Percentiles rank a stretch among this genome's conserved stretches.
Evolutionary conservation across 345 rosid species (phyloP).

Genomic region (Hirschfeldia incana): DNA sequence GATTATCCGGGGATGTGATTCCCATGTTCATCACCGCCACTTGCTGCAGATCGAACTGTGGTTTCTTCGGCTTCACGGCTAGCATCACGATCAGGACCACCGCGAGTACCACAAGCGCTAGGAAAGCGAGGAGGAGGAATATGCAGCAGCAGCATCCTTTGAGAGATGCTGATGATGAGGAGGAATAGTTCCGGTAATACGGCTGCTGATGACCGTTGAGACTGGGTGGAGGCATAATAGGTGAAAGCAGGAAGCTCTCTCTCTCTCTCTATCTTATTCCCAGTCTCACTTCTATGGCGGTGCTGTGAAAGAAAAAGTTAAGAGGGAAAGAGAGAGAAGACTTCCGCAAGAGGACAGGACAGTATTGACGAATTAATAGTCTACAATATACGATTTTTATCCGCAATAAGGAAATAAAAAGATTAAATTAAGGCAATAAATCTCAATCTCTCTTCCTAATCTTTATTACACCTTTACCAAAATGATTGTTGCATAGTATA

Average conservation of each 20-base stretch:
- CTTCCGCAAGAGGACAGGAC: constrained; percentile 20
- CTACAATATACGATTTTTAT: constrained; percentile 5
- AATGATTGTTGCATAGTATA: not conserved
- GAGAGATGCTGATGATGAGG: constrained; percentile 77
- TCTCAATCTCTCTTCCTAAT: constrained; percentile 6
- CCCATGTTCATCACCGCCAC: constrained; percentile 94
- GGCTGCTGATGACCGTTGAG: constrained; percentile 38
- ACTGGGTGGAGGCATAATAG: constrained; percentile 22
- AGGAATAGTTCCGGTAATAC: constrained; percentile 49
- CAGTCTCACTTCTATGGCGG: constrained; percentile 31
- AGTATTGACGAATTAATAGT: constrained; percentile 18
- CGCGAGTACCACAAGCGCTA: constrained; percentile 72
- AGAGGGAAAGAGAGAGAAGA: constrained; percentile 11
- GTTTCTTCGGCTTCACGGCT: constrained; percentile 95
- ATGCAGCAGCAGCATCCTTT: constrained; percentile 99
- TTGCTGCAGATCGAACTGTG: constrained; percentile 98
- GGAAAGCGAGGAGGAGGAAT: constrained; percentile 81
- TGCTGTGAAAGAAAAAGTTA: not conserved
- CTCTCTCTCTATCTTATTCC: constrained; percentile 8
- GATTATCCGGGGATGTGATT: constrained; percentile 50
- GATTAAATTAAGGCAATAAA: constrained; percentile 1
- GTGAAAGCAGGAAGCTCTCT: constrained; percentile 29
- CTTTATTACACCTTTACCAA: not conserved
- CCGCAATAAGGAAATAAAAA: not conserved
- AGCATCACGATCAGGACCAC: constrained; percentile 71